phyloP scores from a whole-genome alignment of 805 yeast genomes.

The Teunomyces kruisii region DNA sequence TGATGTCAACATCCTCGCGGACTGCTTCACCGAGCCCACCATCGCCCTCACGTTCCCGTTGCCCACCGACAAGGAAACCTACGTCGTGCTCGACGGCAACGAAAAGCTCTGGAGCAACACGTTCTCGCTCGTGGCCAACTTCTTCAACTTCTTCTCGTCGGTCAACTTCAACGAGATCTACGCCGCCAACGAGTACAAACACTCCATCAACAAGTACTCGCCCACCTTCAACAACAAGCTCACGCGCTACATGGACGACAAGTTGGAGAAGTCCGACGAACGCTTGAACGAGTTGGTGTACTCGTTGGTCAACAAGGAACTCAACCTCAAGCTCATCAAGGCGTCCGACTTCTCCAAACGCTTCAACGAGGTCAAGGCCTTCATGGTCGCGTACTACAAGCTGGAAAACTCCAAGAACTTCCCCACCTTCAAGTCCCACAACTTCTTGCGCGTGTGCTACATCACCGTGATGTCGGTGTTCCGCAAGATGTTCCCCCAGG shows the following conservation, averaged over 20 bases:
- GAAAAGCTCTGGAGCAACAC: constrained; percentile 18
- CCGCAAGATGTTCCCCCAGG: constrained; percentile 40
- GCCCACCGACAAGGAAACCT: constrained; percentile 35
- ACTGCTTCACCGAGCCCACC: constrained; percentile 29
- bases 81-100: constrained; percentile 29
- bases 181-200: constrained; percentile 31
- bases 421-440: constrained; percentile 29
- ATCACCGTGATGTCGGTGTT: constrained; percentile 35
- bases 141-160: constrained; percentile 29
- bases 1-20: constrained; percentile 40
- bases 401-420: constrained; percentile 35
- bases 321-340: constrained; percentile 36
- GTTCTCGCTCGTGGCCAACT: constrained; percentile 28
- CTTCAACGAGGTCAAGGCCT: constrained; percentile 36
- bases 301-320: constrained; percentile 35
- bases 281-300: constrained; percentile 36
- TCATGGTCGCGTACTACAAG: constrained; percentile 38
- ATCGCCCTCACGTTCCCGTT: constrained; percentile 38
- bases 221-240: constrained; percentile 27
- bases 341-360: constrained; percentile 32
- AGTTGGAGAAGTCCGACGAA: constrained; percentile 31
- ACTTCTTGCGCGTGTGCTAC: constrained; percentile 35
- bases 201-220: constrained; percentile 32
- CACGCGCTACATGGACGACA: constrained; percentile 30
- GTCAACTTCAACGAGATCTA: constrained; percentile 31